These are phyloP conservation scores for Colletotrichum orbiculare DNA, from an alignment of 2,329 filamentous ascomycete genomes.

Conservation along the genomic window DNA sequence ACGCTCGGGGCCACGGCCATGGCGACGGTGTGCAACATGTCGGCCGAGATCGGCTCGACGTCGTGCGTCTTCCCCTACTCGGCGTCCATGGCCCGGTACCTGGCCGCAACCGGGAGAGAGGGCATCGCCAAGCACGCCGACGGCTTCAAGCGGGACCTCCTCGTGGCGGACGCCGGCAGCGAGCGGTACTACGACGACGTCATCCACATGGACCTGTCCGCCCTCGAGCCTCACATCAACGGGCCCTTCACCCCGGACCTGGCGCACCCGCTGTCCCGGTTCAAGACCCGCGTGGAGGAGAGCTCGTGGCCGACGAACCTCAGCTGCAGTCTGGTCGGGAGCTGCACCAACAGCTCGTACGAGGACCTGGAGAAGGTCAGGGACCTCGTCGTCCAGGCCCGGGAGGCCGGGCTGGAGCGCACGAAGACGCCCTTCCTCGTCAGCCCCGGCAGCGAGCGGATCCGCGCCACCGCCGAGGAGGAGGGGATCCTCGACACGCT, in stretches of 20 bases:
- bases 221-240: slow-evolving; percentile 48
- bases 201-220: slow-evolving; percentile 48
- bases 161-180: slow-evolving; percentile 45
- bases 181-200: slow-evolving; percentile 46
- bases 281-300: slow-evolving; percentile 41
- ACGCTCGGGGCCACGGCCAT: slow-evolving; percentile 48
- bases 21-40: slow-evolving; percentile 52
- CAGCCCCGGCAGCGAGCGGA: slow-evolving; percentile 48
- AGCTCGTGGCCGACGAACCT: slow-evolving; percentile 46
- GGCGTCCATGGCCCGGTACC: slow-evolving; percentile 45
- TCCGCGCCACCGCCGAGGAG: slow-evolving; percentile 45
- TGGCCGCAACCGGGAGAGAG: slow-evolving; percentile 43
- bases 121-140: slow-evolving; percentile 41
- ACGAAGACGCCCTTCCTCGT: slow-evolving; percentile 45
- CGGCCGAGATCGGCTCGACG: slow-evolving; percentile 49
- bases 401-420: slow-evolving; percentile 42
- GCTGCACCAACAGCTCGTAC: slow-evolving; percentile 50
- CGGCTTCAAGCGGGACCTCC: slow-evolving; percentile 40
- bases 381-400: slow-evolving; percentile 44
- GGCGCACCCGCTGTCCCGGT: slow-evolving; percentile 45
- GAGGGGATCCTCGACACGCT: slow-evolving; percentile 44
- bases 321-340: slow-evolving; percentile 46
- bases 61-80: slow-evolving; percentile 51
- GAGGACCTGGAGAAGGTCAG: slow-evolving; percentile 48
- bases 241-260: slow-evolving; percentile 49